Percentiles rank a stretch among this genome's conserved stretches.
Evolutionary conservation across 2,329 filamentous ascomycete genomes (phyloP).

Genomic region (Colletotrichum noveboracense): DNA sequence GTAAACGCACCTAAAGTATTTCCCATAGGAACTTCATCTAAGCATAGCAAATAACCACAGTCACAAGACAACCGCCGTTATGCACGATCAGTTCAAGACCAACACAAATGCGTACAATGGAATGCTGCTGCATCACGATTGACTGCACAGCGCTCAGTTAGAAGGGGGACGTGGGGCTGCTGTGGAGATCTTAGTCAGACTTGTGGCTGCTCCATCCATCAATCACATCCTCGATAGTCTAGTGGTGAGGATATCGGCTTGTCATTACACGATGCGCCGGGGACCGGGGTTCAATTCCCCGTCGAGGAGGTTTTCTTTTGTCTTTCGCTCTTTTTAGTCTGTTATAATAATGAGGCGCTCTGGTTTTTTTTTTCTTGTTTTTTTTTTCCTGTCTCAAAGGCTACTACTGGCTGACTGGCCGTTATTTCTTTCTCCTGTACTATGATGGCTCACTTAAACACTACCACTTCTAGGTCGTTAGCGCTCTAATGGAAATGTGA

Average conservation of each 20-base stretch:
- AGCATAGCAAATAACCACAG: background rate
- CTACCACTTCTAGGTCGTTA: too few species aligned
- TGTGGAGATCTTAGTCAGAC: background rate
- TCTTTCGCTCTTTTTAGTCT: background rate
- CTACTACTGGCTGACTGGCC: too few species aligned
- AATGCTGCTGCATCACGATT: background rate
- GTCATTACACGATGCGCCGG: slow-evolving; percentile 6
- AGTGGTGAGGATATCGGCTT: slow-evolving; percentile 23
- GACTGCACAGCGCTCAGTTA: background rate
- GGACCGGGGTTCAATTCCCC: slow-evolving; percentile 22
- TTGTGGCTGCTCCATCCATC: rapidly evolving
- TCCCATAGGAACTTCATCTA: background rate
- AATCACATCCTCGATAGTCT: slow-evolving; percentile 16
- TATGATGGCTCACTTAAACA: too few species aligned
- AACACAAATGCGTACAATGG: background rate
- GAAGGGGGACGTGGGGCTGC: background rate
- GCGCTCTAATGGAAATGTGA: too few species aligned
- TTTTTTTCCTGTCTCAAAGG: too few species aligned
- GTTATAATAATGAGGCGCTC: rapidly evolving
- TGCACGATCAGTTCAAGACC: background rate
- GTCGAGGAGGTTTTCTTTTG: slow-evolving; percentile 1
- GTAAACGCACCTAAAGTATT: background rate
- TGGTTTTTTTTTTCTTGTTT: too few species aligned
- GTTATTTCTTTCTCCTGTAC: too few species aligned
- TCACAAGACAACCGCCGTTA: background rate